Conservation (phyloP, 2,329 filamentous ascomycete species). For the Periconia sp. region DNA sequence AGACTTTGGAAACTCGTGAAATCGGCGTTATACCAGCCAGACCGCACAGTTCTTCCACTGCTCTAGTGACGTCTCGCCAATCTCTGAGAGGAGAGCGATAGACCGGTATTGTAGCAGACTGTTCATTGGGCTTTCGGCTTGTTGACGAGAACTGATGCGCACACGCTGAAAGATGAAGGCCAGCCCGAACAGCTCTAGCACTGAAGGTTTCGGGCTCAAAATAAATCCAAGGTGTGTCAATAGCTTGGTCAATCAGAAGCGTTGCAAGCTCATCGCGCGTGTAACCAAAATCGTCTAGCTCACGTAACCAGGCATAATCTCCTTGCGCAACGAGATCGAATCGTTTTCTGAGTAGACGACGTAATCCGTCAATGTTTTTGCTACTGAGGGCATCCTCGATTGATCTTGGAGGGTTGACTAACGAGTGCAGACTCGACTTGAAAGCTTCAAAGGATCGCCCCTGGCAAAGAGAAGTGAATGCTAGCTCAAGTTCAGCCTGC, state of each 20-base stretch:
- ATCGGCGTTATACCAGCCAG: slow-evolving; percentile 1
- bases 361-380: no score
- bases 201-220: no score
- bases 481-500: no score
- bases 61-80: neutral
- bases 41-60: slow-evolving; percentile 4
- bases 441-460: no score
- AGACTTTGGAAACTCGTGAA: neutral
- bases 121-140: neutral
- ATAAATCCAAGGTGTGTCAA: slow-evolving; percentile 5
- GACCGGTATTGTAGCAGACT: neutral
- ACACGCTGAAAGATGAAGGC: neutral
- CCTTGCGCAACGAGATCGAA: no score
- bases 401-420: no score
- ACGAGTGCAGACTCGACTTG: no score
- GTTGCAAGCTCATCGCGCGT: neutral
- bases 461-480: no score
- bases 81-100: neutral
- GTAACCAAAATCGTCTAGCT: neutral
- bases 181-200: no score
- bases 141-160: neutral
- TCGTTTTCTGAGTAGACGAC: no score
- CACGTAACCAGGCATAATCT: slow-evolving; percentile 2
- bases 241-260: neutral
- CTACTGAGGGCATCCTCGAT: no score